Conservation (phyloP, 2,329 filamentous ascomycete species). For the Botryotinia narcissicola region DNA sequence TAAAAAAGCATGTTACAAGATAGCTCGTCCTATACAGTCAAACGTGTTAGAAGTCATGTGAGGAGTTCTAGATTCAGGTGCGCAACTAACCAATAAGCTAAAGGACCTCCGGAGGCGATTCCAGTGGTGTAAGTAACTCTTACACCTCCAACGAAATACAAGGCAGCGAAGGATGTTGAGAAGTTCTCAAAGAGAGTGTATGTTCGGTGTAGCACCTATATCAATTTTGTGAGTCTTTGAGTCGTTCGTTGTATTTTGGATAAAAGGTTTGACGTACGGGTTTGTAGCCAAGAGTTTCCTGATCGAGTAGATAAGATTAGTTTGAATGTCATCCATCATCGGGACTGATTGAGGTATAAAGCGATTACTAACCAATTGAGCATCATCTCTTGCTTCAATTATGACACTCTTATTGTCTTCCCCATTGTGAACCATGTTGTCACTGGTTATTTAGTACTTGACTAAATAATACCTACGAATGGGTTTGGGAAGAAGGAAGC, state of each 20-base stretch:
- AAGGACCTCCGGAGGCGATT: constrained; percentile 58
- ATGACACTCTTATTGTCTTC: constrained; percentile 16
- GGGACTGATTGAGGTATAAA: not conserved
- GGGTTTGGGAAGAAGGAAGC: not conserved
- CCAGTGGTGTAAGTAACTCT: constrained; percentile 61
- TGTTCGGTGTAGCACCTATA: constrained; percentile 47
- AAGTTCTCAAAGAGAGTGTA: constrained; percentile 59
- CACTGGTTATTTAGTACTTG: not conserved
- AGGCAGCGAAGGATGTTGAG: constrained; percentile 56
- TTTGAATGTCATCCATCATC: not conserved
- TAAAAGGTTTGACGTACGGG: constrained; percentile 43
- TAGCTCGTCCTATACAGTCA: constrained; percentile 52
- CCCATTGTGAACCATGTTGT: constrained; percentile 3
- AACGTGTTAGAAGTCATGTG: not conserved
- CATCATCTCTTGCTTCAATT: constrained; percentile 20
- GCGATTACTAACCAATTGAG: constrained; percentile 14
- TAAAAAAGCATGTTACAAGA: constrained; percentile 37
- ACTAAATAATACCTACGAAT: not conserved
- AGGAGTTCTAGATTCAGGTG: constrained; percentile 5
- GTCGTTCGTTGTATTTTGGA: not conserved
- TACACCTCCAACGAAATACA: constrained; percentile 60
- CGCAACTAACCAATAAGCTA: constrained; percentile 54
- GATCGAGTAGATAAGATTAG: constrained; percentile 21
- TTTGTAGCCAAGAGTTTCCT: constrained; percentile 54
- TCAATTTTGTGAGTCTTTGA: constrained; percentile 22